phyloP scores from a whole-genome alignment of 345 rosid genomes.

The Lepidium sativum region DNA sequence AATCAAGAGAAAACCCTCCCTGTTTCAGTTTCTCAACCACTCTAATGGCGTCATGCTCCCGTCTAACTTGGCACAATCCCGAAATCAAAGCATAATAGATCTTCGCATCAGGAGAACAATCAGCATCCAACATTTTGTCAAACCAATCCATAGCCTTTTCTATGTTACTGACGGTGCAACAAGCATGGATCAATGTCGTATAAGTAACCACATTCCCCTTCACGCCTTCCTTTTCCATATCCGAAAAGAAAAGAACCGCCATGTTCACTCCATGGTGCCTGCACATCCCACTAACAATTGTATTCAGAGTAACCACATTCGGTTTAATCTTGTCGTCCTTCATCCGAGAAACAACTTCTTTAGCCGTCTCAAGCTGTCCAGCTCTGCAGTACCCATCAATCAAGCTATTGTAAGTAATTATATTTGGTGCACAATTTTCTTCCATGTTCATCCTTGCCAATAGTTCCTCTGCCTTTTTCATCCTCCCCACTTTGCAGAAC shows the following conservation, averaged over 20 bases:
- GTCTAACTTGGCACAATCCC: constrained; percentile 56
- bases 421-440: constrained; percentile 36
- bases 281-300: constrained; percentile 67
- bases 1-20: constrained; percentile 50
- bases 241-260: constrained; percentile 42
- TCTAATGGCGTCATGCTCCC: constrained; percentile 43
- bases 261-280: constrained; percentile 44
- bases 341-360: constrained; percentile 54
- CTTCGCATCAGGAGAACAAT: constrained; percentile 50
- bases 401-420: constrained; percentile 60
- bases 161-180: constrained; percentile 52
- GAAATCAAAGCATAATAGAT: constrained; percentile 54
- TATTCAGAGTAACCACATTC: constrained; percentile 47
- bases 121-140: constrained; percentile 38
- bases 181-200: constrained; percentile 50
- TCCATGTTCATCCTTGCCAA: constrained; percentile 45
- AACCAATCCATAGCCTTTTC: constrained; percentile 50
- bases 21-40: constrained; percentile 42
- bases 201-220: constrained; percentile 42
- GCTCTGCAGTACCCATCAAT: constrained; percentile 62
- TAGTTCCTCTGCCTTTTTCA: constrained; percentile 54
- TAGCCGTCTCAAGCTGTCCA: constrained; percentile 51
- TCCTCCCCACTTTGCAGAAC: constrained; percentile 68
- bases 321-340: constrained; percentile 39
- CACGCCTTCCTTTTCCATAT: constrained; percentile 49